phyloP scores from a whole-genome alignment of 805 yeast genomes.

The Candida orba region DNA sequence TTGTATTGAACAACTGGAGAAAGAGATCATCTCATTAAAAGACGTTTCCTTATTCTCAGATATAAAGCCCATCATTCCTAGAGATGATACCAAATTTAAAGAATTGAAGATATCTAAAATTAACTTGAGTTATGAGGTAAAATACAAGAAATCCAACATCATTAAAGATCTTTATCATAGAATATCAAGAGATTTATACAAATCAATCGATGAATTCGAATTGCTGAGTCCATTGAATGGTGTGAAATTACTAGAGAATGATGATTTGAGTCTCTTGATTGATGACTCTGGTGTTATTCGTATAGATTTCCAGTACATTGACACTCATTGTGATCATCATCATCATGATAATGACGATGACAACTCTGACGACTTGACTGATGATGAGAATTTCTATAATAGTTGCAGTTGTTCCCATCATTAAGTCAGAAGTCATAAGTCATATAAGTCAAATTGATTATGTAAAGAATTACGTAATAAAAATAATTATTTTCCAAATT shows the following conservation, averaged over 20 bases:
- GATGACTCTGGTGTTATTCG: constrained; percentile 10
- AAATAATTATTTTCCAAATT: too few species aligned
- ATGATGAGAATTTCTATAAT: constrained; percentile 21
- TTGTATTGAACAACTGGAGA: constrained; percentile 13
- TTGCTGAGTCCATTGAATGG: constrained; percentile 18
- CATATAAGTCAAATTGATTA: background rate
- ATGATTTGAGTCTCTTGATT: constrained; percentile 9
- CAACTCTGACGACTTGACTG: constrained; percentile 16
- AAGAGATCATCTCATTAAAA: constrained; percentile 17
- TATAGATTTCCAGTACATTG: constrained; percentile 16
- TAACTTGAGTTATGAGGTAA: constrained; percentile 14
- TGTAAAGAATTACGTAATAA: too few species aligned
- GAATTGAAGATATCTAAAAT: constrained; percentile 14
- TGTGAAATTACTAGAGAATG: constrained; percentile 10
- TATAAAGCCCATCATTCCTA: constrained; percentile 19
- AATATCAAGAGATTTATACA: constrained; percentile 18
- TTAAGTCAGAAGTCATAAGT: background rate
- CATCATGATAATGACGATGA: constrained; percentile 11
- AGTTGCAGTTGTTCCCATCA: constrained; percentile 23
- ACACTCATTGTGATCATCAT: constrained; percentile 5
- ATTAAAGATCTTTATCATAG: constrained; percentile 14
- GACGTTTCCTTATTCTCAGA: constrained; percentile 21
- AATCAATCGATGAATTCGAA: constrained; percentile 12
- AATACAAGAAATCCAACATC: constrained; percentile 12
- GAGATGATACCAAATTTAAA: constrained; percentile 12